These are phyloP conservation scores for Macrocystidia cucumis DNA, from an alignment of 1,284 basidiomycete genomes.

Conservation along the genomic window DNA sequence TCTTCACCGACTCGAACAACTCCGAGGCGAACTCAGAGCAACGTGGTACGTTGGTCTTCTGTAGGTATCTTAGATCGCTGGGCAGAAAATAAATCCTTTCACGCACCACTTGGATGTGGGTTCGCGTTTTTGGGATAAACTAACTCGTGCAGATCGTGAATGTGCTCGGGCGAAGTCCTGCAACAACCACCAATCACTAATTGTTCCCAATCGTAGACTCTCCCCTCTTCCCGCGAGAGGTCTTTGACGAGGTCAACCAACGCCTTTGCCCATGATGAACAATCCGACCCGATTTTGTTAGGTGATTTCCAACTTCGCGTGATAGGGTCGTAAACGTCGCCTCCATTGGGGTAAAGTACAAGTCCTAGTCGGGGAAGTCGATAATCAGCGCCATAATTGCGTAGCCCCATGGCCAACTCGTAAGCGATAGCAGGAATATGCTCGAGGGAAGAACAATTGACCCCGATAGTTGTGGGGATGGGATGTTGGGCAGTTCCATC, in stretches of 20 bases:
- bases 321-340: conserved; percentile 44
- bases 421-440: conserved; percentile 27
- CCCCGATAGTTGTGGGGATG: conserved; percentile 46
- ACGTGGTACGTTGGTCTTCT: no score
- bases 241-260: conserved; percentile 24
- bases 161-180: conserved; percentile 50
- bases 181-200: conserved; percentile 72
- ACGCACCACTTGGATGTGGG: no score
- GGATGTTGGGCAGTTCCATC: conserved; percentile 8
- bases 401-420: conserved; percentile 20
- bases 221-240: conserved; percentile 8
- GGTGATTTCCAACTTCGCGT: conserved; percentile 37
- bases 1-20: no score
- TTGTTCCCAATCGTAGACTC: conserved; percentile 36
- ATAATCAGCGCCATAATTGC: conserved; percentile 8
- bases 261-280: conserved; percentile 41
- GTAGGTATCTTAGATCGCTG: no score
- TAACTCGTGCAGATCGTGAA: conserved; percentile 23
- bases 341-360: conserved; percentile 71
- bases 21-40: no score
- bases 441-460: conserved; percentile 61
- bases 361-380: conserved; percentile 36
- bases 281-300: conserved; percentile 9
- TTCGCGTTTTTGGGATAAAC: no score
- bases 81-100: no score